phyloP scores from a whole-genome alignment of 2,329 filamentous ascomycete genomes.

The Teratosphaeria nubilosa region DNA sequence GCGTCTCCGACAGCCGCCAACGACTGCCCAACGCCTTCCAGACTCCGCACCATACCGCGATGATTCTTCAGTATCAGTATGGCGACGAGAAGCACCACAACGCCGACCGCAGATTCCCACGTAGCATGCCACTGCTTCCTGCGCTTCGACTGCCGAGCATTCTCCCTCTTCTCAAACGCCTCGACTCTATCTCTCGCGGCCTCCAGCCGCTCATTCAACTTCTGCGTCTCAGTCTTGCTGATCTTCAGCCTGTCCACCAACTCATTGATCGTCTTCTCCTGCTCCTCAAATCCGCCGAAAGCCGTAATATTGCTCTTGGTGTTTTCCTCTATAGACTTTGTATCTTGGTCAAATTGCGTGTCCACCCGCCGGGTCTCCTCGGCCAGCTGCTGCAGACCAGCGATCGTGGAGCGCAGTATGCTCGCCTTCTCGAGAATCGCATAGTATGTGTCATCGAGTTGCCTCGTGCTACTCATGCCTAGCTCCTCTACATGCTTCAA shows the following conservation, averaged over 20 bases:
- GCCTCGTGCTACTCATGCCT: constrained; percentile 52
- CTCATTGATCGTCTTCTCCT: constrained; percentile 52
- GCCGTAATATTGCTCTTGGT: constrained; percentile 50
- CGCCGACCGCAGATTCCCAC: constrained; percentile 15
- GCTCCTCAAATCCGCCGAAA: constrained; percentile 53
- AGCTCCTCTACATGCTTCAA: constrained; percentile 39
- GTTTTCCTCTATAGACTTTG: constrained; percentile 50
- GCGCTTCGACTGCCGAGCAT: constrained; percentile 56
- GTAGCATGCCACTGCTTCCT: constrained; percentile 20
- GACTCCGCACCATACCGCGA: constrained; percentile 9
- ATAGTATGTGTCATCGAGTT: constrained; percentile 66
- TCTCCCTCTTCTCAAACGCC: constrained; percentile 56
- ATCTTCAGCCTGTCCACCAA: constrained; percentile 52
- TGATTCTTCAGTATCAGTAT: constrained; percentile 18
- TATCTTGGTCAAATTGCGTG: constrained; percentile 46
- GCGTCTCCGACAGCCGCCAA: constrained; percentile 11
- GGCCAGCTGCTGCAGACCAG: constrained; percentile 57
- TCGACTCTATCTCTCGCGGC: constrained; percentile 55
- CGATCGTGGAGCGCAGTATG: constrained; percentile 53
- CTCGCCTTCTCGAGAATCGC: constrained; percentile 60
- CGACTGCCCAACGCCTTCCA: constrained; percentile 8
- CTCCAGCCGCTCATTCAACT: constrained; percentile 54
- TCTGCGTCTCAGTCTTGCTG: constrained; percentile 50
- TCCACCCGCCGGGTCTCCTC: constrained; percentile 41
- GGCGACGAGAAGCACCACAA: constrained; percentile 16